Evolutionary conservation across 192 early-diverging fungal genomes (phyloP).

Genomic region (Chytriomyces sp.): DNA sequence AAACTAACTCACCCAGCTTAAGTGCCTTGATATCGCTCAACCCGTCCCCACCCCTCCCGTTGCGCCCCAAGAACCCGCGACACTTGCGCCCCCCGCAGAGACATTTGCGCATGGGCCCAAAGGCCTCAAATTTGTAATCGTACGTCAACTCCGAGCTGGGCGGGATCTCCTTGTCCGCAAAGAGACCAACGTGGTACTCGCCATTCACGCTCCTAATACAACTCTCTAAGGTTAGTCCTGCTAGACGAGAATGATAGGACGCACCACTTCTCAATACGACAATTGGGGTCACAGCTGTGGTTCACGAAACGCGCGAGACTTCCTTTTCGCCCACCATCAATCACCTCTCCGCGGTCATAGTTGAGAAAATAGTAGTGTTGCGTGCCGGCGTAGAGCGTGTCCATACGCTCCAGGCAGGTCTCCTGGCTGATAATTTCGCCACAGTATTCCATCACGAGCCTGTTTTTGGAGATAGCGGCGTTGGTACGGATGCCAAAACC

Average conservation of each 20-base stretch:
- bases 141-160: conserved; percentile 73
- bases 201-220: conserved; percentile 62
- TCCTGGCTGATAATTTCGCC: conserved; percentile 77
- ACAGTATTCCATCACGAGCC: conserved; percentile 77
- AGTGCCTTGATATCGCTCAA: conserved; percentile 12
- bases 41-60: conserved; percentile 3
- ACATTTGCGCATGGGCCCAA: conserved; percentile 69
- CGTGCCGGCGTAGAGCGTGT: conserved; percentile 62
- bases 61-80: conserved; percentile 46
- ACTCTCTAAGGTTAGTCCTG: background rate
- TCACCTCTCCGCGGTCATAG: conserved; percentile 72
- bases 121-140: conserved; percentile 81
- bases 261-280: conserved; percentile 89
- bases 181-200: conserved; percentile 74
- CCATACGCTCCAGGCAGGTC: conserved; percentile 72
- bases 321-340: conserved; percentile 78
- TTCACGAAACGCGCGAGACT: conserved; percentile 84
- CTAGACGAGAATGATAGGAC: background rate
- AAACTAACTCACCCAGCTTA: conserved; percentile 3
- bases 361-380: conserved; percentile 81
- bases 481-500: conserved; percentile 73
- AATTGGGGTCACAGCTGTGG: conserved; percentile 84
- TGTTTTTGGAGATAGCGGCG: conserved; percentile 54
- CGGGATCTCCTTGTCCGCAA: conserved; percentile 70
- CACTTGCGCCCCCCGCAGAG: conserved; percentile 70